These are phyloP conservation scores for Grosmannia huntii DNA, from an alignment of 2,329 filamentous ascomycete species.

Conservation along the genomic window DNA sequence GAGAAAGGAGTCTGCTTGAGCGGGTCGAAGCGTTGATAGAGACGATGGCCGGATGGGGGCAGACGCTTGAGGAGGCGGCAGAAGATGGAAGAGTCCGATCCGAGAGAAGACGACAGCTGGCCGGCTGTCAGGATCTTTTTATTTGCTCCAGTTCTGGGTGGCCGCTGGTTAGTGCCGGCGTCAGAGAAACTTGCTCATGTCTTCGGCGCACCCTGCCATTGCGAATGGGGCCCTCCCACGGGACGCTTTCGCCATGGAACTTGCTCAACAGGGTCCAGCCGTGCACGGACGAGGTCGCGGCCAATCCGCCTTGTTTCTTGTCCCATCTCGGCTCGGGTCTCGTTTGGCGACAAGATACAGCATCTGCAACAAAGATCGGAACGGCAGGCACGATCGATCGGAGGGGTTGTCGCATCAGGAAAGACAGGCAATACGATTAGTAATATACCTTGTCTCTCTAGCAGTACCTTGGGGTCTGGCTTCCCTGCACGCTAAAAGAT, in stretches of 20 bases:
- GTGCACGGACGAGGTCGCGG: background rate
- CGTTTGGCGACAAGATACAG: background rate
- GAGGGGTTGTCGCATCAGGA: background rate
- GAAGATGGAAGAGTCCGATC: background rate
- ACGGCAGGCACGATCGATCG: background rate
- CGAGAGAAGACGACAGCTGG: background rate
- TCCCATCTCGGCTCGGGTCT: too few species aligned
- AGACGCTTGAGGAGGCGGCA: background rate
- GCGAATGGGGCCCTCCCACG: background rate
- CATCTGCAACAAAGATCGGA: background rate
- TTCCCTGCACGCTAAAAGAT: background rate
- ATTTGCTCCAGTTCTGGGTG: background rate
- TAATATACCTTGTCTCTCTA: background rate
- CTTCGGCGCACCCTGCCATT: background rate
- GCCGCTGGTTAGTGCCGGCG: background rate
- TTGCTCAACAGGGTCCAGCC: background rate
- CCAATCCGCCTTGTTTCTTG: background rate
- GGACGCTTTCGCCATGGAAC: background rate
- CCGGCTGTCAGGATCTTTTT: background rate
- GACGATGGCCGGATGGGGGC: too few species aligned
- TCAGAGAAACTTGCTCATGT: slow-evolving; percentile 3
- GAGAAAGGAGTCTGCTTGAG: too few species aligned
- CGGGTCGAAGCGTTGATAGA: too few species aligned
- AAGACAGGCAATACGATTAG: background rate
- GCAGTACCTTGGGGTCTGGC: background rate